These are phyloP conservation scores for Sporisorium scitamineum DNA, from an alignment of 1,284 basidiomycete species.

Conservation along the genomic window DNA sequence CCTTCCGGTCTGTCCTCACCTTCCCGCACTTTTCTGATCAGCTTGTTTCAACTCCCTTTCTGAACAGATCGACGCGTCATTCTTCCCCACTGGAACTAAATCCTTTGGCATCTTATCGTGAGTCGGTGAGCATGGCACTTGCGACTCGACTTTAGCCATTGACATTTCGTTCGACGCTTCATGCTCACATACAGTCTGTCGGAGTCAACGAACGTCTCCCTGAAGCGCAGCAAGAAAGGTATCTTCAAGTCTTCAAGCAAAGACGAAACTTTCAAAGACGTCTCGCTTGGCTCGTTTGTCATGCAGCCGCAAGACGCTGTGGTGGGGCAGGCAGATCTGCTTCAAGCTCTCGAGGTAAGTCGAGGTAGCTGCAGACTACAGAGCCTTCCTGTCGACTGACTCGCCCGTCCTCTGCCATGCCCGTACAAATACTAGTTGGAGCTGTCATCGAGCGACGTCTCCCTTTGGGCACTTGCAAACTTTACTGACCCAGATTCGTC, in stretches of 20 bases:
- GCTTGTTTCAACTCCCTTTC: neutral
- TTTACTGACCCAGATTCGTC: constrained; percentile 5
- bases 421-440: constrained; percentile 8
- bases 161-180: neutral
- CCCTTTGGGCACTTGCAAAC: constrained; percentile 16
- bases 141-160: neutral
- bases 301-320: constrained; percentile 24
- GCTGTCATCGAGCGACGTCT: constrained; percentile 7
- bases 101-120: constrained; percentile 31
- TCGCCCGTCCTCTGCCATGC: neutral
- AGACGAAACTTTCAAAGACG: neutral
- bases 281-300: constrained; percentile 18
- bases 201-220: constrained; percentile 6
- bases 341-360: constrained; percentile 23
- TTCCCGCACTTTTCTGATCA: neutral
- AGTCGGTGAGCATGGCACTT: neutral
- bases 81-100: constrained; percentile 9
- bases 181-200: constrained; percentile 4
- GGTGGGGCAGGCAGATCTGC: constrained; percentile 11
- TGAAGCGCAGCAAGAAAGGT: constrained; percentile 1
- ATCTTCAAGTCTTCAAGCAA: no score
- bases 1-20: neutral
- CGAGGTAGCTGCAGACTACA: neutral
- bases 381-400: neutral
- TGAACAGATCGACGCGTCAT: constrained; percentile 14